Percentiles rank a stretch among this genome's conserved stretches.
phyloP scores from a whole-genome alignment of 2,329 filamentous ascomycete species.

The Exophiala phaeomuriformis region DNA sequence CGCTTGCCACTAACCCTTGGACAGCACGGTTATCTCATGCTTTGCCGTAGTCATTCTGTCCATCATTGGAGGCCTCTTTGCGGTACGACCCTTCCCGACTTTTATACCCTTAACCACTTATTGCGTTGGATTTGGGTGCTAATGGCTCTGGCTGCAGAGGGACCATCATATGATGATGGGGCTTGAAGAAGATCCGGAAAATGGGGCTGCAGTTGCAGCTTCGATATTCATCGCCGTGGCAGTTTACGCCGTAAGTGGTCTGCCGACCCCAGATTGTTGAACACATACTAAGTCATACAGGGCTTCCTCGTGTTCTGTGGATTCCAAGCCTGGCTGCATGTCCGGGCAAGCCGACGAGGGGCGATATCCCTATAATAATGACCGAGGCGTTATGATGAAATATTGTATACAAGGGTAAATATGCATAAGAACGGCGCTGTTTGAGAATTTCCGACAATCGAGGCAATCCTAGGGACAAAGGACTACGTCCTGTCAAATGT shows the following conservation, averaged over 20 bases:
- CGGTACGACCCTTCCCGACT: conserved; percentile 40
- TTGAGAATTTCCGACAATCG: neutral
- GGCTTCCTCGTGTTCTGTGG: conserved; percentile 87
- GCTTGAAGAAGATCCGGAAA: conserved; percentile 54
- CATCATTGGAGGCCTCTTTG: conserved; percentile 65
- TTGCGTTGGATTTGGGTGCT: neutral
- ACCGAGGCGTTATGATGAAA: conserved; percentile 31
- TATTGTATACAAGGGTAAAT: conserved; percentile 1
- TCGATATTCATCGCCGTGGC: conserved; percentile 83
- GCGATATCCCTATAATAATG: conserved; percentile 61
- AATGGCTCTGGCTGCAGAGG: conserved; percentile 32
- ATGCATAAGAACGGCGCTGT: neutral
- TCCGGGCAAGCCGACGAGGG: conserved; percentile 73
- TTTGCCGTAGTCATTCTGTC: conserved; percentile 61
- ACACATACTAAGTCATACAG: conserved; percentile 40
- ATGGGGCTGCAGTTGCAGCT: conserved; percentile 65
- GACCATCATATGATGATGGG: conserved; percentile 82
- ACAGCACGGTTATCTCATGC: conserved; percentile 62
- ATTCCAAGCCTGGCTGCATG: conserved; percentile 77
- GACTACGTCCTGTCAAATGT: neutral
- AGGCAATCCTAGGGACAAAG: neutral
- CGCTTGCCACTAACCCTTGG: conserved; percentile 14
- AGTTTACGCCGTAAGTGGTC: conserved; percentile 70
- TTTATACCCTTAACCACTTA: neutral
- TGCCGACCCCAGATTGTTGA: neutral